Evolutionary conservation across 345 rosid species (phyloP), one percentile per base, ranked within the genome.

Genomic region (Citrus cavaleriei): DNA sequence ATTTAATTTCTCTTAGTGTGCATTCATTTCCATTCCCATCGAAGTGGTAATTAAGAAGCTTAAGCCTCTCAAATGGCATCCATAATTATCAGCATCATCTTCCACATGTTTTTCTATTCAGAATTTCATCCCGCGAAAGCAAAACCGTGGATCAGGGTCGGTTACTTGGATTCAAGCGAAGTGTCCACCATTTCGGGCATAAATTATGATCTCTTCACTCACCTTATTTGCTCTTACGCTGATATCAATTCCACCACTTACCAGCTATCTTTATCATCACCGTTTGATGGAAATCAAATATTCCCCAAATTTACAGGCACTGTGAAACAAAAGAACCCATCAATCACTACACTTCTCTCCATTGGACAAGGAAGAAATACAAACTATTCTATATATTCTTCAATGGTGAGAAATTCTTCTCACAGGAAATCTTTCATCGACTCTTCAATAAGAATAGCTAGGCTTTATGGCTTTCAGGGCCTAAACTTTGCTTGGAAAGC

Each of bases 161-260:
- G 85, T 58, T 87, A 79, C 76, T 83, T 80, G 79, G 21, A 38
- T 72, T 22, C 79, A 27, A 66, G 66, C 28, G 76, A 79, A 27
- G 7, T 78, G 71, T 83, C 80, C 59, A 3, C 61, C 7, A 24
- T 73, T 61, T 54, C 82, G 0, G 49, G 24, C 61, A 80, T 85
- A 62, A 46, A 78, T 27, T 85, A 88, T 37, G 60, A 83, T 21
- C 72, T 85, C 6, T 87, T 81, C 38, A 78, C 84, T 37, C 87
- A 81, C 64, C 86, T 87, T 59, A 35, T 83, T 9, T 85, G 83
- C 14, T 83, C 79, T 46, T 85, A 69, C 32, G 88, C 81, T n/a
- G 0, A 2, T 18, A 9, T 85, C 19, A 80, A 83, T 64, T 64
- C 85, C 32, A 79, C 86, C 49, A 72, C 76, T 46, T 79, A 69